Evolutionary conservation across 2,329 filamentous ascomycete species (phyloP).

Genomic region (Corniculantispora saksenae): DNA sequence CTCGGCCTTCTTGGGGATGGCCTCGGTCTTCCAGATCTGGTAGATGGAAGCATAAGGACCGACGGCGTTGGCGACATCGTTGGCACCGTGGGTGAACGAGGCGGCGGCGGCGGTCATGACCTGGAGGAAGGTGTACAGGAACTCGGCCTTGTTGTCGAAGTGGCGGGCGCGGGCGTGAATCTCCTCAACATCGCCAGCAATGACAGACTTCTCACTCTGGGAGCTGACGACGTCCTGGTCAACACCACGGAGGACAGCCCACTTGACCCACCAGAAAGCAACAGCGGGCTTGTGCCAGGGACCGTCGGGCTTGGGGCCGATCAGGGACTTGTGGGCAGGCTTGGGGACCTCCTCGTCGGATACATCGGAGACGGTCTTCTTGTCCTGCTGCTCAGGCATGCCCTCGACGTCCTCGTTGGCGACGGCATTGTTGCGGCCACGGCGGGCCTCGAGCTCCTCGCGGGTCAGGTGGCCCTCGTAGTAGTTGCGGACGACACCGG

Average conservation of each 20-base stretch:
- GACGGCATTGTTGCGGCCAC: slow-evolving; percentile 29
- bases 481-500: slow-evolving; percentile 51
- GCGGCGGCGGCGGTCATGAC: slow-evolving; percentile 62
- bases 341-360: slow-evolving; percentile 38
- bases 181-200: slow-evolving; percentile 55
- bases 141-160: slow-evolving; percentile 63
- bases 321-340: slow-evolving; percentile 31
- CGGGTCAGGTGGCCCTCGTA: slow-evolving; percentile 58
- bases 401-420: slow-evolving; percentile 28
- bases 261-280: slow-evolving; percentile 48
- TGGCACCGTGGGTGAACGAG: slow-evolving; percentile 67
- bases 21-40: slow-evolving; percentile 56
- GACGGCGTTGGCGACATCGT: slow-evolving; percentile 65
- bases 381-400: slow-evolving; percentile 27
- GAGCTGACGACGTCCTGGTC: slow-evolving; percentile 43
- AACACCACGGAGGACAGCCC: slow-evolving; percentile 48
- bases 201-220: slow-evolving; percentile 39
- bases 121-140: slow-evolving; percentile 61
- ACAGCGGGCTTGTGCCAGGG: slow-evolving; percentile 45
- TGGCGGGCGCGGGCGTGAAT: slow-evolving; percentile 58
- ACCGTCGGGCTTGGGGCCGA: slow-evolving; percentile 44
- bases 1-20: slow-evolving; percentile 44
- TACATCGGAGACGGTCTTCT: slow-evolving; percentile 28
- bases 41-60: slow-evolving; percentile 65
- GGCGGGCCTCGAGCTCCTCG: slow-evolving; percentile 50